A percentile compares a stretch with the other conserved stretches of the same genome.
These are phyloP conservation scores for Saccharomycopsis fibuligera DNA, from an alignment of 805 yeast genomes.

Conservation along the genomic window DNA sequence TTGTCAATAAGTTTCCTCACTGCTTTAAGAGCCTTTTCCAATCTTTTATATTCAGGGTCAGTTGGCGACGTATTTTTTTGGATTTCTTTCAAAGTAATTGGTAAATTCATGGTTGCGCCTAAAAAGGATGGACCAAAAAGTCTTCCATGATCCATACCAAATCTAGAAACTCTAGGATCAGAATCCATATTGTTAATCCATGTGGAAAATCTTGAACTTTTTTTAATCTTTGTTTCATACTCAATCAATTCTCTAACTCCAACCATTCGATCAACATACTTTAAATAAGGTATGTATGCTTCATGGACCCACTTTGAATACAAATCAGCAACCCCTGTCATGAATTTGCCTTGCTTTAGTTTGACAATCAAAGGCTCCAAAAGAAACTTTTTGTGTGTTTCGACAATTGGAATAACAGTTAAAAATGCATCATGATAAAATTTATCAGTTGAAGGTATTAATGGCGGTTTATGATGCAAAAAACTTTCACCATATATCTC, in stretches of 20 bases:
- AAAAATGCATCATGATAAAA: slow-evolving; percentile 55
- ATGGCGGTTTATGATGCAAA: slow-evolving; percentile 33
- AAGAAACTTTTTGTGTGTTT: slow-evolving; percentile 46
- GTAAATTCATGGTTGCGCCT: slow-evolving; percentile 50
- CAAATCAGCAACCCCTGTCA: slow-evolving; percentile 56
- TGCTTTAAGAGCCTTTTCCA: slow-evolving; percentile 48
- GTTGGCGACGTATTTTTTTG: slow-evolving; percentile 40
- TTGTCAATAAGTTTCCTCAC: slow-evolving; percentile 48
- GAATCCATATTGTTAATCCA: slow-evolving; percentile 54
- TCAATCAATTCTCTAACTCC: slow-evolving; percentile 50
- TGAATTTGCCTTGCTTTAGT: slow-evolving; percentile 59
- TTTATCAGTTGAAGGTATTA: slow-evolving; percentile 44
- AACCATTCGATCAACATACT: slow-evolving; percentile 57
- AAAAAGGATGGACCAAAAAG: slow-evolving; percentile 52
- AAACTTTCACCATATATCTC: slow-evolving; percentile 46
- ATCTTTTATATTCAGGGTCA: slow-evolving; percentile 45
- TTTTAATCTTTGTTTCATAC: slow-evolving; percentile 36
- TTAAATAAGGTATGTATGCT: slow-evolving; percentile 48
- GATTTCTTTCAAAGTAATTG: slow-evolving; percentile 57
- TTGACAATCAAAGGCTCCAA: slow-evolving; percentile 53
- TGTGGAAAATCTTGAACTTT: slow-evolving; percentile 39
- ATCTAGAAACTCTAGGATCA: slow-evolving; percentile 36
- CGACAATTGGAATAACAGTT: slow-evolving; percentile 49
- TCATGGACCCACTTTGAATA: slow-evolving; percentile 57
- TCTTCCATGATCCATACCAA: slow-evolving; percentile 44